Conservation (phyloP, 2,329 filamentous ascomycete species). For the Chalara sp. region DNA sequence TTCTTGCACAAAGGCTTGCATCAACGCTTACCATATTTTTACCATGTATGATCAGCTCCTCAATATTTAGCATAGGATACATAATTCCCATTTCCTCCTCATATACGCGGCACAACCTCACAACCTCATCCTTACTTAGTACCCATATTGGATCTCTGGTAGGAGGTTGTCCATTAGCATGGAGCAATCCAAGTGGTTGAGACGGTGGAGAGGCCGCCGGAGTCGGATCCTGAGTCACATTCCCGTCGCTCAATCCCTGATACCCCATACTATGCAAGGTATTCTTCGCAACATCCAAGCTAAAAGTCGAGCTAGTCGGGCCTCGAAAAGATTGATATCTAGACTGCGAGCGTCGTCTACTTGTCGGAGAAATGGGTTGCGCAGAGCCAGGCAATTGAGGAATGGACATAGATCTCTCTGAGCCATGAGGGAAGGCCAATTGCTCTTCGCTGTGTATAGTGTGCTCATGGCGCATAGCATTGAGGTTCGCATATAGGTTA, state of each 20-base stretch:
- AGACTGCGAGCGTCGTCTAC: conserved; percentile 14
- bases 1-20: too few species aligned
- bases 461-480: conserved; percentile 30
- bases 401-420: conserved; percentile 21
- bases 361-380: conserved; percentile 15
- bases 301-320: conserved; percentile 79
- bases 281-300: conserved; percentile 77
- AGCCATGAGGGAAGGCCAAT: conserved; percentile 11
- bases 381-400: conserved; percentile 14
- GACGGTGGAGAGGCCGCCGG: conserved; percentile 26
- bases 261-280: conserved; percentile 90
- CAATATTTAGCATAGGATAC: conserved; percentile 80
- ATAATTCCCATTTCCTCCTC: conserved; percentile 89
- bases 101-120: conserved; percentile 71
- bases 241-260: conserved; percentile 56
- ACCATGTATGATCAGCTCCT: conserved; percentile 63
- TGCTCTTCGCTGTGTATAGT: conserved; percentile 8
- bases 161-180: conserved; percentile 20
- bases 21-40: conserved; percentile 41
- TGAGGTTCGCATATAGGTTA: conserved; percentile 66
- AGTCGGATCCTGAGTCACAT: conserved; percentile 45
- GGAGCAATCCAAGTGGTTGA: conserved; percentile 19
- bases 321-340: conserved; percentile 64
- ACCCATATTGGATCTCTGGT: conserved; percentile 74
- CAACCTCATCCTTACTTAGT: conserved; percentile 70